Base-by-base conservation (phyloP, 2,329 filamentous ascomycete genomes). In the Cylindrodendrum hubeiense region DNA sequence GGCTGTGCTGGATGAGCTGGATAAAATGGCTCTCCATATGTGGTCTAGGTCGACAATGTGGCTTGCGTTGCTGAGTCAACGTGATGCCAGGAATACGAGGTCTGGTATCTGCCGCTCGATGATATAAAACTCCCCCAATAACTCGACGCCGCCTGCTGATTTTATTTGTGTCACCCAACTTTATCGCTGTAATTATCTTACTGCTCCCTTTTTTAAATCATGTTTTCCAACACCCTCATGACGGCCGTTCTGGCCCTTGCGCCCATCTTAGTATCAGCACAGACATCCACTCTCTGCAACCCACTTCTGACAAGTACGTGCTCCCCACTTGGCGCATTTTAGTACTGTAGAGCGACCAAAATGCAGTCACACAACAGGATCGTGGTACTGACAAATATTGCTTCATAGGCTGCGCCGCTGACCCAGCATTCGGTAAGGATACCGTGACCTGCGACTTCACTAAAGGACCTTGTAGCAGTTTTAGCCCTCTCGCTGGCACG, bases 381-480 rank as follows among this genome's bases (percentile, higher is more conserved):
- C 13, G 12, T 3, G 30, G 21, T 30, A 6, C 8, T 26, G 19
- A 17, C 10, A n/a, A 4, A 7, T 17, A 68, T 53, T 56, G 3
- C 13, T 5, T 44, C 3, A 15, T n/a, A 77, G 77, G 64, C 41
- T 94, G 91, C 76, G 86, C 89, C 24, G 77, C 91, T 37, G 83
- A 93, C 74, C 85, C 90, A 24, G 92, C 91, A 3, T 84, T 94
- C 3, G 90, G 92, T 56, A 90, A 77, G 81, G 82, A 78, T 26
- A 68, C 87, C 22, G 88, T 73, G 83, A 81, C 71, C 50, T 78
- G 91, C 75, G 90, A 94, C 79, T 93, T 95, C 78, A 88, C 86
- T 37, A 81, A 87, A 60, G 89, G 89, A 37, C 74, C 82, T 4
- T 91, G 91, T 22, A 59, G 66, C 26, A 70, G 75, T 47, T 74